These are phyloP conservation scores for Haplosporangium gracile DNA, from an alignment of 192 early-diverging fungal species.

Conservation along the genomic window DNA sequence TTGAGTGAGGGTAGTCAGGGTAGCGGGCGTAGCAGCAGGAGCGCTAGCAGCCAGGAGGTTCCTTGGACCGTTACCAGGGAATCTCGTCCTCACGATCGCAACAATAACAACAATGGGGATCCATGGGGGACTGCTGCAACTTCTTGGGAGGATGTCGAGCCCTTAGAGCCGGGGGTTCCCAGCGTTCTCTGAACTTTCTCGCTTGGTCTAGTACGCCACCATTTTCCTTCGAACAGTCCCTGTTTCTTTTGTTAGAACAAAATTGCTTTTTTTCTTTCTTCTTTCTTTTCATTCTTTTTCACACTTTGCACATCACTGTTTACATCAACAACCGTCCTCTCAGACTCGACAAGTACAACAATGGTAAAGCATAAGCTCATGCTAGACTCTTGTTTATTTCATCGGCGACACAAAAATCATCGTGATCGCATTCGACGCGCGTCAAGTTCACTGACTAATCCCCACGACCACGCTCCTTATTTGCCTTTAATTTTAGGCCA, in stretches of 20 bases:
- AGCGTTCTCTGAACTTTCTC: background rate
- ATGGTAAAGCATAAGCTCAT: background rate
- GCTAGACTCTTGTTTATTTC: background rate
- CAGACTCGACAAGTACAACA: background rate
- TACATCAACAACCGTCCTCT: too few relatives aligned
- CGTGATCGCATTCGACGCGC: background rate
- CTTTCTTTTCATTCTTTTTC: background rate
- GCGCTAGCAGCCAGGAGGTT: background rate
- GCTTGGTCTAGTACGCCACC: slow-evolving; percentile 10
- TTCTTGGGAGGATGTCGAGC: background rate
- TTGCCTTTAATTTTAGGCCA: background rate
- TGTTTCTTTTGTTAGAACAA: background rate
- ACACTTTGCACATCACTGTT: background rate
- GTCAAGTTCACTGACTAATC: background rate
- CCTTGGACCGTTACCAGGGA: background rate
- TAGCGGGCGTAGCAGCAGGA: background rate
- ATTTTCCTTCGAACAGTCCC: slow-evolving; percentile 1
- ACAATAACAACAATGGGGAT: background rate
- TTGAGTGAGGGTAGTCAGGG: background rate
- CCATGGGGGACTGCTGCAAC: background rate
- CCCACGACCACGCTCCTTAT: background rate
- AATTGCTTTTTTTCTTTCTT: background rate
- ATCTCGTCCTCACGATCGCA: background rate
- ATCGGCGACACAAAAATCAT: background rate
- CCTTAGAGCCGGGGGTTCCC: background rate